Percentiles rank a stretch among this genome's conserved stretches.
These are phyloP conservation scores for Populus nigra DNA, from an alignment of 345 rosid genomes.

Conservation along the genomic window DNA sequence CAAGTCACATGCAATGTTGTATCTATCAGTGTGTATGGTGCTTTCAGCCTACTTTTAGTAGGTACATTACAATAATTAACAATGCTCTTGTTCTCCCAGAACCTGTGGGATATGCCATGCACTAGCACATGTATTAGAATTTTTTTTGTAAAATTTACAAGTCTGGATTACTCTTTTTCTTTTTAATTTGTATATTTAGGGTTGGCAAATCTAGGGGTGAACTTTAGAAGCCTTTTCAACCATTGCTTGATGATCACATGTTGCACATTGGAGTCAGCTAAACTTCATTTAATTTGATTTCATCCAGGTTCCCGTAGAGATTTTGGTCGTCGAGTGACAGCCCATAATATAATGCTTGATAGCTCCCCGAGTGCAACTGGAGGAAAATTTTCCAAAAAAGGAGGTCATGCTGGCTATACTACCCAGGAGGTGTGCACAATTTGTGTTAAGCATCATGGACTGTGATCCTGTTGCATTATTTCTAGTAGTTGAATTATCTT, in stretches of 20 bases:
- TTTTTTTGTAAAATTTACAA: background rate
- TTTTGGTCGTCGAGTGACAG: constrained; percentile 10
- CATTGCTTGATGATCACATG: background rate
- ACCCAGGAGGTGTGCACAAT: constrained; percentile 36
- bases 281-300: background rate
- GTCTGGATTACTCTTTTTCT: too few relatives aligned
- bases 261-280: background rate
- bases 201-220: background rate
- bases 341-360: constrained; percentile 9
- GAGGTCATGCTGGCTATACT: constrained; percentile 36
- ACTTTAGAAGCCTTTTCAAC: background rate
- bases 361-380: constrained; percentile 8
- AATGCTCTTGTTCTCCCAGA: background rate
- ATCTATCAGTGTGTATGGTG: background rate
- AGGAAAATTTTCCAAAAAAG: constrained; percentile 38
- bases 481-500: background rate
- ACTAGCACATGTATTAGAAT: background rate
- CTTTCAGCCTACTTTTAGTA: background rate
- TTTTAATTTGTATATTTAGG: too few relatives aligned
- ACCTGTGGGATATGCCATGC: background rate
- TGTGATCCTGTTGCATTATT: background rate
- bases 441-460: background rate
- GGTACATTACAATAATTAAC: background rate
- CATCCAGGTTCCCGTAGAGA: constrained; percentile 18
- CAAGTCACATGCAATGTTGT: background rate